Base-by-base conservation (phyloP, 768 basidiomycete genomes). In the Antrodiella citrinella region DNA sequence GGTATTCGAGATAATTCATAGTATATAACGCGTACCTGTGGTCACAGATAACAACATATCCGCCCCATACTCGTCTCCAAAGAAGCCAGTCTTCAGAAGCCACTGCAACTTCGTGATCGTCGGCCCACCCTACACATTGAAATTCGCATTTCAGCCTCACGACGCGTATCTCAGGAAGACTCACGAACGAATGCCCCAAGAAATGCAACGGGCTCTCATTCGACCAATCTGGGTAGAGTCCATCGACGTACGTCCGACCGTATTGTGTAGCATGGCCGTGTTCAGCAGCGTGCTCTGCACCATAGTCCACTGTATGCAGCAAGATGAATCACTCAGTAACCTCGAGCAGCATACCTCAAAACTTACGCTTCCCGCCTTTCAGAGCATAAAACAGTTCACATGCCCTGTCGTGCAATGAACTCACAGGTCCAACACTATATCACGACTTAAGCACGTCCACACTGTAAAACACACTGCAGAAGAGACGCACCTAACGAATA, bases 351-450 rank as follows among this genome's bases (percentile, higher is more conserved):
- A 41, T 45, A 44, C n/a, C n/a, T n/a, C n/a, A n/a, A n/a, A n/a
- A 39, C 64, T 41, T 45, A 71, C 71, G 74, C 49, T 62, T 72
- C 2, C 75, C 76, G 4, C 77, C 77, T 20, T 63, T 52, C 10
- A 79, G 53, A 4, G 67, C 61, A 54, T 74, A 75, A 60, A 69
- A 77, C 9, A 76, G 58, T 54, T 78, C 75, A 57, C 76, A 77
- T 12, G 76, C 76, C 39, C 76, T 57, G 54, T 79, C 77, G 49
- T 77, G 76, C 43, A 79, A 53, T 1, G 74, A 76, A 58, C 76
- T 76, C 26, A 75, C 73, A 22, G 75, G 73, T 1, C 76, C 76
- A 4, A 75, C 69, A 44, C 76, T 77, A 43, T 4, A 39, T 23
- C 25, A 20, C 10, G 4, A 23, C 22, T 18, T 12, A 35, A 46